Evolutionary conservation across 164 flowering plant species (phyloP).

Genomic region (Magnolia sinica): DNA sequence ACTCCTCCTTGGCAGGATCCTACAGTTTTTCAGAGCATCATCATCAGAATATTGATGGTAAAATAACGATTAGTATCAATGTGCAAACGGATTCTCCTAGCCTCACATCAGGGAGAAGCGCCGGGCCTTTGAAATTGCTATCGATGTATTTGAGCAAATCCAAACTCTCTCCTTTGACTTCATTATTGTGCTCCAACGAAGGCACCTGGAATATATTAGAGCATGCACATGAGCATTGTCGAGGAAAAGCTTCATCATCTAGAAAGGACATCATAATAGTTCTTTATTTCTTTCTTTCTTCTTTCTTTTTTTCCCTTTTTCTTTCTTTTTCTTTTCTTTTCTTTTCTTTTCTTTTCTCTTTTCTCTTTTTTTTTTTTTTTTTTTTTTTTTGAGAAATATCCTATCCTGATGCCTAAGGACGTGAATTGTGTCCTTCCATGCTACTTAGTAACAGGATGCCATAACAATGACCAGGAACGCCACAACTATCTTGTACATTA

Average conservation of each 20-base stretch:
- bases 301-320: too few species aligned
- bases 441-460: too few species aligned
- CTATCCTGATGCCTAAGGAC: neutral
- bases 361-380: too few species aligned
- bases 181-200: constrained; percentile 72
- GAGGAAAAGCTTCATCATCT: too few species aligned
- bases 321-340: too few species aligned
- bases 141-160: constrained; percentile 79
- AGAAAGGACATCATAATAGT: too few species aligned
- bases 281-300: neutral
- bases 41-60: neutral
- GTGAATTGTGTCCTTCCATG: neutral
- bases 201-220: constrained; percentile 51
- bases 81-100: neutral
- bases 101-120: constrained; percentile 71
- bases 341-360: too few species aligned
- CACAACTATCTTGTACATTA: too few species aligned
- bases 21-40: constrained; percentile 13
- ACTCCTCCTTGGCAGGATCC: constrained; percentile 70
- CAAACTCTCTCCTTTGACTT: constrained; percentile 79
- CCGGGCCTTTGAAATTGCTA: constrained; percentile 72
- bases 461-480: too few species aligned
- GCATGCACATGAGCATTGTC: neutral
- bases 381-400: neutral
- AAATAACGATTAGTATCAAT: neutral